A percentile compares a stretch with the other conserved stretches of the same genome.
These are phyloP conservation scores for Suhomyces prunicola DNA, from an alignment of 805 yeast species.

Conservation along the genomic window DNA sequence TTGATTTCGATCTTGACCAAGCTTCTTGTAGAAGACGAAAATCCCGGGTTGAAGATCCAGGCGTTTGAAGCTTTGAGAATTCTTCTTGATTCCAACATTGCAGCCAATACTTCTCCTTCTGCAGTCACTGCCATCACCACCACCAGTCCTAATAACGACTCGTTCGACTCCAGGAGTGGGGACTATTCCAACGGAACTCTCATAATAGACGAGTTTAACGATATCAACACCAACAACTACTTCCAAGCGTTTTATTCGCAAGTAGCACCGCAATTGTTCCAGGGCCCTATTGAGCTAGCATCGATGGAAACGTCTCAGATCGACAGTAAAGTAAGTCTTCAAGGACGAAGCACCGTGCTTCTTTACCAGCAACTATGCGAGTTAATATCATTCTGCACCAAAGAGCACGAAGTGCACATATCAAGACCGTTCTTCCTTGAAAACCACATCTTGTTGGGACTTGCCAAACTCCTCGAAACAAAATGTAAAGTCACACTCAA, in stretches of 20 bases:
- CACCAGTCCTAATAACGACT: constrained; percentile 4
- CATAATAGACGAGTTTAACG: constrained; percentile 20
- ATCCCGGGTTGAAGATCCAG: constrained; percentile 74
- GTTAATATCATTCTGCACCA: constrained; percentile 61
- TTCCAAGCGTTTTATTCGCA: constrained; percentile 58
- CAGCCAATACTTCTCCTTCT: constrained; percentile 15
- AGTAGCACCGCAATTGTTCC: constrained; percentile 59
- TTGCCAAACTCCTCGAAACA: constrained; percentile 46
- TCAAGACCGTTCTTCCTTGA: constrained; percentile 65
- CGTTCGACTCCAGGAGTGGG: constrained; percentile 2
- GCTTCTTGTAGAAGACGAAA: constrained; percentile 58
- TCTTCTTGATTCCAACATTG: constrained; percentile 58
- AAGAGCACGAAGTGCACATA: constrained; percentile 55
- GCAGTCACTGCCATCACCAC: constrained; percentile 15
- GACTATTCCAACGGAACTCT: constrained; percentile 9
- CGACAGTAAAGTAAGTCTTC: constrained; percentile 2
- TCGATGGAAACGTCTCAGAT: constrained; percentile 1
- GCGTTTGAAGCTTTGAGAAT: constrained; percentile 80
- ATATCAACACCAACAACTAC: constrained; percentile 42
- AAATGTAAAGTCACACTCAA: constrained; percentile 50
- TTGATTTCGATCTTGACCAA: constrained; percentile 53
- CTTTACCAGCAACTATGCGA: constrained; percentile 64
- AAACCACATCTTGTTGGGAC: constrained; percentile 54
- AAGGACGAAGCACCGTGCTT: constrained; percentile 33
- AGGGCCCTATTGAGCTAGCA: constrained; percentile 41